Base-by-base conservation (phyloP, 495 filamentous ascomycete genomes). In the Lasiosphaeria hispida region DNA sequence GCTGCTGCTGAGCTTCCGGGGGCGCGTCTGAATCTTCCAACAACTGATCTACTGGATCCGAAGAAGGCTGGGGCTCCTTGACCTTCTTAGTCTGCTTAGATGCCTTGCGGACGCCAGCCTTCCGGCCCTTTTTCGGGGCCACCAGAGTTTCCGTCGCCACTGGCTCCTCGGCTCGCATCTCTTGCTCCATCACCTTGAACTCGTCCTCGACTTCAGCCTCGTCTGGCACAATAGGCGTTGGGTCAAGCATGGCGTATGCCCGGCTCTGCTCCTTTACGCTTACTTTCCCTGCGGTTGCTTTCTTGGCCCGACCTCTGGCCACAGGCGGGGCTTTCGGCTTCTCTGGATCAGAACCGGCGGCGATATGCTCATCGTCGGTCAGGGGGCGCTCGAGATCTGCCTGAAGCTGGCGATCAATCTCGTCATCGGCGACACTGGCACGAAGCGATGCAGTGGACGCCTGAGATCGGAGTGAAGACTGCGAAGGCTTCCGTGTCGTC, bases 351-450 rank as follows among this genome's bases (percentile, higher is more conserved):
- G 70, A 73, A 53, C 72, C 69, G 7, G 58, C 66, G 9, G 62
- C 61, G 30, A 71, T 59, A 23, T 72, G 70, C 43, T 86, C 83
- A 19, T 83, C 83, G 51, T 85, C 81, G 9, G 76, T 81, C 10
- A 85, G 59, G 6, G 75, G 83, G 37, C 79, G 72, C 13, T 85
- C 86, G 14, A 89, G 78, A 42, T 88, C 88, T 15, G 84, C 83
- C 60, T 86, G 81, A 2, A 91, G 74, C 34, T 80, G 84, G 19
- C 81, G 80, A n/a, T 91, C 85, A 35, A 90, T 77, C 51, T 89
- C 87, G 3, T 85, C 83, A 51, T 80, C 76, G 4, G 78, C 78
- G 1, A 76, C 51, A 17, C 38, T 68, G 56, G 4, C 71, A 41
- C 63, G 78, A 73, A 49, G 76, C 63, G 57, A 79, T 11, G 64